These are phyloP conservation scores for Silene latifolia DNA, from an alignment of 148 eudicot species.

Conservation along the genomic window DNA sequence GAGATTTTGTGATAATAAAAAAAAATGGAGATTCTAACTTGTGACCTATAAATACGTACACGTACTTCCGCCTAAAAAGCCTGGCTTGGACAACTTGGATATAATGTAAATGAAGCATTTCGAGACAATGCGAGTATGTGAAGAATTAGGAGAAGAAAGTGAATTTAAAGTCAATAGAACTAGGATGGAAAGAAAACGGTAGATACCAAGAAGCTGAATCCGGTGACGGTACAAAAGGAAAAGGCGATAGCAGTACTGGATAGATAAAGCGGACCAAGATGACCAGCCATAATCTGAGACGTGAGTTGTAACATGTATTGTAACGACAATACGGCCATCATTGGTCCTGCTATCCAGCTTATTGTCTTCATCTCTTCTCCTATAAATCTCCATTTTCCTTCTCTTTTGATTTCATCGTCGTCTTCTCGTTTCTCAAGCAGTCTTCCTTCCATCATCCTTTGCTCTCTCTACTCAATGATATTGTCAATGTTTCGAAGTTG, in stretches of 20 bases:
- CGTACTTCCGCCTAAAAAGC: no score
- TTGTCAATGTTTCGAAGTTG: background rate
- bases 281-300: conserved; percentile 51
- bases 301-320: conserved; percentile 38
- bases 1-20: no score
- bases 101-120: no score
- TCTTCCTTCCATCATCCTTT: background rate
- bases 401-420: background rate
- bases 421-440: background rate
- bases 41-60: no score
- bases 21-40: no score
- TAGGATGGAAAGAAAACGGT: no score
- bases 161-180: no score
- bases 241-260: conserved; percentile 43
- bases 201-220: conserved; percentile 45
- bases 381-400: conserved; percentile 18
- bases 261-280: conserved; percentile 44
- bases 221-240: conserved; percentile 43
- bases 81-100: no score
- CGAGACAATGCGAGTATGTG: no score
- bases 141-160: no score
- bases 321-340: conserved; percentile 34
- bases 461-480: background rate
- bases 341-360: conserved; percentile 47
- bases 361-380: conserved; percentile 38